Percentiles rank a stretch among this genome's conserved stretches.
Conservation (phyloP, 768 basidiomycete genomes). For the Collybia sordida region DNA sequence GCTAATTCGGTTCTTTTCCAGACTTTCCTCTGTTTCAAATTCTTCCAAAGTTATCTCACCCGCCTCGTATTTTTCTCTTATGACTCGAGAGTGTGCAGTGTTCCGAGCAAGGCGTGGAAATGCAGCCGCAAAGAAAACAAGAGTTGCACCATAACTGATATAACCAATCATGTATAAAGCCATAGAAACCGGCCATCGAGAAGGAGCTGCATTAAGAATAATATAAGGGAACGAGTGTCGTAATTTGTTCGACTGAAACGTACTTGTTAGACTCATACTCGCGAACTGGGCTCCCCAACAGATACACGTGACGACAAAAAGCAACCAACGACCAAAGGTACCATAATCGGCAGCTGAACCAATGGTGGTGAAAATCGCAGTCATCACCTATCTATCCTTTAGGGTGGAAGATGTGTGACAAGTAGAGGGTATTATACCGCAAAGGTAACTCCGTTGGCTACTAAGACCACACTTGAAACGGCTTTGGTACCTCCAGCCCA, state of each 20-base stretch:
- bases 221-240: neutral
- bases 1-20: slow-evolving; percentile 84
- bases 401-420: neutral
- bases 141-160: slow-evolving; percentile 75
- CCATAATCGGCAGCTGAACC: slow-evolving; percentile 76
- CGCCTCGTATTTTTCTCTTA: slow-evolving; percentile 55
- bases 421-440: slow-evolving; percentile 45
- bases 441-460: slow-evolving; percentile 76
- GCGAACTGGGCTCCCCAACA: slow-evolving; percentile 85
- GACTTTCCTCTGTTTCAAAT: slow-evolving; percentile 72
- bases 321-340: slow-evolving; percentile 74
- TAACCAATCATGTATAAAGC: slow-evolving; percentile 78
- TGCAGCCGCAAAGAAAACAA: slow-evolving; percentile 76
- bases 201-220: slow-evolving; percentile 42
- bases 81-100: slow-evolving; percentile 57
- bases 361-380: slow-evolving; percentile 77
- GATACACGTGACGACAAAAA: slow-evolving; percentile 67
- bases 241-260: slow-evolving; percentile 15
- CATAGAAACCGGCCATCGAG: slow-evolving; percentile 77
- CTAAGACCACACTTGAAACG: slow-evolving; percentile 73
- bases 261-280: slow-evolving; percentile 71
- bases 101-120: slow-evolving; percentile 84
- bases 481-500: slow-evolving; percentile 75
- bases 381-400: slow-evolving; percentile 57
- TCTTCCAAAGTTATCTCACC: slow-evolving; percentile 60